Evolutionary conservation across 805 yeast species (phyloP).

Genomic region (Monosporozyma siamensis): DNA sequence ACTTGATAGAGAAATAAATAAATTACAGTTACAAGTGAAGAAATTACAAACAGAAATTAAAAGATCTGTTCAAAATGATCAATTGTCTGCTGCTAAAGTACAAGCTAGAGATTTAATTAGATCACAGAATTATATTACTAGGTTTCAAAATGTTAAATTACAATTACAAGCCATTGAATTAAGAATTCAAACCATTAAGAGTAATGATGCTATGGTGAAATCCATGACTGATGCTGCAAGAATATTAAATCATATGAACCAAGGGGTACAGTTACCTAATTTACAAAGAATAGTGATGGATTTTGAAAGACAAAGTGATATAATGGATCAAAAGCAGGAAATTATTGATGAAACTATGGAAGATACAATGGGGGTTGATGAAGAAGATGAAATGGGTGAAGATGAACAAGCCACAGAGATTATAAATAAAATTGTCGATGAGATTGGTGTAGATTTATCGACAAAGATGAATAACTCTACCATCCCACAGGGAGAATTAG

Average conservation of each 20-base stretch:
- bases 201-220: slow-evolving; percentile 89
- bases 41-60: slow-evolving; percentile 77
- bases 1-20: slow-evolving; percentile 74
- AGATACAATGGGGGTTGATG: slow-evolving; percentile 89
- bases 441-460: slow-evolving; percentile 81
- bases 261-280: slow-evolving; percentile 84
- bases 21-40: slow-evolving; percentile 88
- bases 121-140: slow-evolving; percentile 69
- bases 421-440: slow-evolving; percentile 86
- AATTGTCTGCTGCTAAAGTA: slow-evolving; percentile 78
- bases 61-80: slow-evolving; percentile 85
- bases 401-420: slow-evolving; percentile 88
- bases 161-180: slow-evolving; percentile 91
- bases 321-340: slow-evolving; percentile 98
- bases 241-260: slow-evolving; percentile 77
- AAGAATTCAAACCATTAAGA: slow-evolving; percentile 82
- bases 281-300: slow-evolving; percentile 87
- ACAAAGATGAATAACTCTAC: slow-evolving; percentile 37
- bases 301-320: slow-evolving; percentile 85
- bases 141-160: slow-evolving; percentile 88
- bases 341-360: slow-evolving; percentile 98
- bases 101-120: slow-evolving; percentile 94
- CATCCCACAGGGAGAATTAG: slow-evolving; percentile 34
- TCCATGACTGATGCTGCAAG: slow-evolving; percentile 92
- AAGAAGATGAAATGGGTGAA: slow-evolving; percentile 51